Evolutionary conservation across 495 filamentous ascomycete species (phyloP), one percentile per base, ranked within the genome.

Genomic region (Aspergillus saccharolyticus): DNA sequence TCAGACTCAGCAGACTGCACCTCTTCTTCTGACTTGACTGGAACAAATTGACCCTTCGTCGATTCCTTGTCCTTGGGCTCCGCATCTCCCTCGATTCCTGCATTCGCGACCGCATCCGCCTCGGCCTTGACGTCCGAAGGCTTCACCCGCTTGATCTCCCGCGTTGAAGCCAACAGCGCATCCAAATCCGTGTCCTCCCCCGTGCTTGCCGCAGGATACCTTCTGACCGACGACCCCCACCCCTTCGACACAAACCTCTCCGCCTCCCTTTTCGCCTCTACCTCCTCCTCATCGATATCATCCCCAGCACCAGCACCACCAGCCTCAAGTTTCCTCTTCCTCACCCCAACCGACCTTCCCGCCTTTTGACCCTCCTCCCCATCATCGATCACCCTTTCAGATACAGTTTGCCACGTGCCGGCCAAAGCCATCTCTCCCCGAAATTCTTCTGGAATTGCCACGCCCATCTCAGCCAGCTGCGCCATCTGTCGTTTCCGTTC

Each of bases 331-430:
- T 91, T 90, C 56, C 88, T 77, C 66, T 92, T 93, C 24, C 83
- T 74, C 16, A 85, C 77, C n/a, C 86, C 86, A 25, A 76, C 65
- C 30, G 72, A 65, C 18, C 54, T 58, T 4, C 48, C 64, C 20
- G 64, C 62, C 14, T 75, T 63, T 5, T 63, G 71, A 7, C 74
- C 70, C 25, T 82, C 80, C 18, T 39, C 33, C 33, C 33, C 33
- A 39, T 12, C 63, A 55, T 42, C 63, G 58, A 24, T 85, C 68
- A 79, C 64, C 46, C 62, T 75, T 66, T 85, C 82, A 3, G 81
- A 79, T 1, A 89, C 81, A 7, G 86, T 87, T 64, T 89, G 80
- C 94, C 94, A 99, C 46, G 94, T 88, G 19, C 94, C 90, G n/a
- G 85, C 85, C 76, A 96, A 80, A 4, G 91, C 91, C 84, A 96